Percentiles rank a stretch among this genome's conserved stretches.
These are phyloP conservation scores for Scleromitrula shiraiana DNA, from an alignment of 2,329 filamentous ascomycete genomes.

Conservation along the genomic window DNA sequence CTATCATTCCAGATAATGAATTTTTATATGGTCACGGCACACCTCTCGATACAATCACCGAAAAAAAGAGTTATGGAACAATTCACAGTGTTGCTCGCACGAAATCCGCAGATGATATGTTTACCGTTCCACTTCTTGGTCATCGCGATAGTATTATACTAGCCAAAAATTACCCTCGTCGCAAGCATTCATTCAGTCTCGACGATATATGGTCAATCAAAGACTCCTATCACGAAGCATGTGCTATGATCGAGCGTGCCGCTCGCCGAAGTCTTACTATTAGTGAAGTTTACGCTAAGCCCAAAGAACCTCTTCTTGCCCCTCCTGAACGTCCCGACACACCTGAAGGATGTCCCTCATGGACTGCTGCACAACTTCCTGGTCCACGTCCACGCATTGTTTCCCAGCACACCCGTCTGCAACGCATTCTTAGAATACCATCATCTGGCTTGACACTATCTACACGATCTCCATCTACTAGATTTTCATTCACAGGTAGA, in stretches of 20 bases:
- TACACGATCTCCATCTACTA: conserved; percentile 5
- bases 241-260: conserved; percentile 19
- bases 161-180: conserved; percentile 21
- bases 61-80: conserved; percentile 33
- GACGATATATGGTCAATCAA: conserved; percentile 30
- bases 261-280: conserved; percentile 13
- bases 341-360: conserved; percentile 29
- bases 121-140: conserved; percentile 22
- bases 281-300: conserved; percentile 27
- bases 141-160: conserved; percentile 25
- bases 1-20: conserved; percentile 11
- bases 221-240: conserved; percentile 25
- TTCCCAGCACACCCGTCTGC: conserved; percentile 14
- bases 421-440: conserved; percentile 19
- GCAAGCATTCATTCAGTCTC: conserved; percentile 31
- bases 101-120: conserved; percentile 23
- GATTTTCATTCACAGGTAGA: conserved; percentile 1
- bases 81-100: conserved; percentile 10
- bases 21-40: conserved; percentile 36
- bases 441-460: conserved; percentile 9
- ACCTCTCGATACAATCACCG: conserved; percentile 34
- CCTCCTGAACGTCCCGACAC: conserved; percentile 25
- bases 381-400: background rate
- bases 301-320: conserved; percentile 23
- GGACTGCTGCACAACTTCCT: conserved; percentile 25